Percentiles rank a stretch among this genome's conserved stretches.
These are phyloP conservation scores for Corynascus novoguineensis DNA, from an alignment of 495 filamentous ascomycete genomes.

Conservation along the genomic window DNA sequence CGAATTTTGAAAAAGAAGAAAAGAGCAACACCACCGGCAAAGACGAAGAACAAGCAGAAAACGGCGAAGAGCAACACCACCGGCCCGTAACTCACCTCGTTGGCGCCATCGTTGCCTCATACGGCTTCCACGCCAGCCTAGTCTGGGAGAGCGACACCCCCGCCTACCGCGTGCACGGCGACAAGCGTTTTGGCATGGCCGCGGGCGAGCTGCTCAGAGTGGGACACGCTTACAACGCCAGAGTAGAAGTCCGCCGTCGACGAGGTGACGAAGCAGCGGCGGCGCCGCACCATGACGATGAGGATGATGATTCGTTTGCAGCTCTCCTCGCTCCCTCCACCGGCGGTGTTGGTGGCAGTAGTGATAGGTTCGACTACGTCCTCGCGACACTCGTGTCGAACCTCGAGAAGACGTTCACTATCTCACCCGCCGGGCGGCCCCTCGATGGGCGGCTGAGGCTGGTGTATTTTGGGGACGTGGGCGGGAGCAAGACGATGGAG, in stretches of 20 bases:
- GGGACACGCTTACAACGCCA: conserved; percentile 64
- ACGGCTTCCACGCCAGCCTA: conserved; percentile 80
- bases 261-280: too few relatives aligned
- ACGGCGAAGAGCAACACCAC: background rate
- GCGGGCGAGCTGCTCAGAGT: conserved; percentile 62
- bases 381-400: conserved; percentile 69
- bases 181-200: conserved; percentile 74
- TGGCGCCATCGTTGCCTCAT: conserved; percentile 80
- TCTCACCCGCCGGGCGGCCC: conserved; percentile 63
- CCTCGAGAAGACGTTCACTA: conserved; percentile 71
- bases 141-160: conserved; percentile 83
- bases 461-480: conserved; percentile 64
- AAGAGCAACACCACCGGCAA: background rate
- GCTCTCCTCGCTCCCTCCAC: too few relatives aligned
- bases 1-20: background rate
- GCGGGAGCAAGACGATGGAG: conserved; percentile 59
- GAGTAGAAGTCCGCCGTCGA: conserved; percentile 39
- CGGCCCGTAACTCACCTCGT: conserved; percentile 39
- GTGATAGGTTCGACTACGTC: conserved; percentile 58
- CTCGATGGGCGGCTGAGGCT: conserved; percentile 62
- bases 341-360: background rate
- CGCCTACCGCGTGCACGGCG: conserved; percentile 67
- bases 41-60: conserved; percentile 6
- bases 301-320: background rate
- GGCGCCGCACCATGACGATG: too few relatives aligned